Evolutionary conservation across 148 eudicot species (phyloP).

Genomic region (Vaccinium vitisidaea): DNA sequence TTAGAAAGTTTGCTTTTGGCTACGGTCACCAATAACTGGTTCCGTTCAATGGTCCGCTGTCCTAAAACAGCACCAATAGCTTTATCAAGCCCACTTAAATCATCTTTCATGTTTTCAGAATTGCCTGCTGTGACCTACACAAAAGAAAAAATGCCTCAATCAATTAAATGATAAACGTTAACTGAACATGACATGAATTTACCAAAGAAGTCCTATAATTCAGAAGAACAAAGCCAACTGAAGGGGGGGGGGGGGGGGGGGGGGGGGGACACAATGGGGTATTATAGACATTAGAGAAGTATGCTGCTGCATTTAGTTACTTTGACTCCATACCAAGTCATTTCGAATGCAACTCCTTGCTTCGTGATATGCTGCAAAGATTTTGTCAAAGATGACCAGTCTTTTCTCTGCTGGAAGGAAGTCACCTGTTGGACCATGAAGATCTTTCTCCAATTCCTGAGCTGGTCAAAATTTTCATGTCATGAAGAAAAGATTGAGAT

Average conservation of each 20-base stretch:
- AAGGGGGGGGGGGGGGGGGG: background rate
- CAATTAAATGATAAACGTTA: background rate
- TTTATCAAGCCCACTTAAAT: slow-evolving; percentile 91
- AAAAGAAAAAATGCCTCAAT: slow-evolving; percentile 16
- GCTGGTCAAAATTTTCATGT: slow-evolving; percentile 49
- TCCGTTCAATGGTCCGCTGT: slow-evolving; percentile 85
- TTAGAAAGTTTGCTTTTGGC: slow-evolving; percentile 82
- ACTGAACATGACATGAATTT: background rate
- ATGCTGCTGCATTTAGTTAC: background rate
- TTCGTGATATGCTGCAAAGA: slow-evolving; percentile 78
- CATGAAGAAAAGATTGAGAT: slow-evolving; percentile 17
- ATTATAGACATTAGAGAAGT: background rate
- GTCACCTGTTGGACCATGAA: slow-evolving; percentile 62
- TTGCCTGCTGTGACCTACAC: slow-evolving; percentile 71
- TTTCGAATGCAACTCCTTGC: slow-evolving; percentile 83
- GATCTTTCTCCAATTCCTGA: slow-evolving; percentile 92
- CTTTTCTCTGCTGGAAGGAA: slow-evolving; percentile 76
- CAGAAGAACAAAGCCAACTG: background rate
- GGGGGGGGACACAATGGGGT: background rate
- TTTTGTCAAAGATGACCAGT: slow-evolving; percentile 75
- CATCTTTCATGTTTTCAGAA: slow-evolving; percentile 83
- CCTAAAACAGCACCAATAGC: slow-evolving; percentile 88
- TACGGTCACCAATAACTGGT: slow-evolving; percentile 72
- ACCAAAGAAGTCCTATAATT: slow-evolving; percentile 1
- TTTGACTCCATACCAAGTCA: slow-evolving; percentile 63